phyloP scores from a whole-genome alignment of 2,329 filamentous ascomycete genomes.

The Fusarium sp. region DNA sequence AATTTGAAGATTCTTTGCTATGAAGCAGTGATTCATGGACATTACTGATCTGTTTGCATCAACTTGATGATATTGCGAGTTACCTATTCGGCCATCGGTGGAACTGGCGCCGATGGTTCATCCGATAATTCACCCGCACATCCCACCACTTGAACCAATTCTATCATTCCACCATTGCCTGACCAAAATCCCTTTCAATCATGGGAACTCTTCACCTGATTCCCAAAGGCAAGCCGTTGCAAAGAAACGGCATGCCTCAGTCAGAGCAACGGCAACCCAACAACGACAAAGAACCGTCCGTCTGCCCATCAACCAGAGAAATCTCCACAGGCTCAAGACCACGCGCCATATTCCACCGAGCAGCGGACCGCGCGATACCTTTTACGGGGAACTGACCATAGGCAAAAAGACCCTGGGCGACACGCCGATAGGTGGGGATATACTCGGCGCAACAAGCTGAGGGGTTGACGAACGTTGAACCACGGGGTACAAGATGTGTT shows the following conservation, averaged over 20 bases:
- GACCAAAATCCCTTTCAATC: background rate
- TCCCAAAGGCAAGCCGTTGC: background rate
- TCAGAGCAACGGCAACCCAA: background rate
- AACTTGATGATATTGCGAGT: background rate
- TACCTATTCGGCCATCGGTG: background rate
- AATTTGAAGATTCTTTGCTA: background rate
- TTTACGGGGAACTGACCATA: slow-evolving; percentile 10
- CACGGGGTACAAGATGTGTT: slow-evolving; percentile 14
- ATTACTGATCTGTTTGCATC: background rate
- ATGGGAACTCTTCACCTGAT: slow-evolving; percentile 7
- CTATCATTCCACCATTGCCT: background rate
- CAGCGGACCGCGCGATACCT: slow-evolving; percentile 15
- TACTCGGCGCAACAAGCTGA: slow-evolving; percentile 25
- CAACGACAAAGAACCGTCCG: slow-evolving; percentile 12
- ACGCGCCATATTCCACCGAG: slow-evolving; percentile 29
- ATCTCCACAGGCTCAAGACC: slow-evolving; percentile 23
- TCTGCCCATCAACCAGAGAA: background rate
- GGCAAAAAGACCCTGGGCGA: slow-evolving; percentile 22
- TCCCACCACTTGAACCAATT: background rate
- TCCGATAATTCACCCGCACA: background rate
- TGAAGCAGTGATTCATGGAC: background rate
- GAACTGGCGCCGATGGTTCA: background rate
- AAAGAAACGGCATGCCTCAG: background rate
- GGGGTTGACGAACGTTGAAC: slow-evolving; percentile 1
- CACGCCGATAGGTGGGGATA: slow-evolving; percentile 42